These are phyloP conservation scores for Fusarium nurragi DNA, from an alignment of 2,329 filamentous ascomycete species.

Conservation along the genomic window DNA sequence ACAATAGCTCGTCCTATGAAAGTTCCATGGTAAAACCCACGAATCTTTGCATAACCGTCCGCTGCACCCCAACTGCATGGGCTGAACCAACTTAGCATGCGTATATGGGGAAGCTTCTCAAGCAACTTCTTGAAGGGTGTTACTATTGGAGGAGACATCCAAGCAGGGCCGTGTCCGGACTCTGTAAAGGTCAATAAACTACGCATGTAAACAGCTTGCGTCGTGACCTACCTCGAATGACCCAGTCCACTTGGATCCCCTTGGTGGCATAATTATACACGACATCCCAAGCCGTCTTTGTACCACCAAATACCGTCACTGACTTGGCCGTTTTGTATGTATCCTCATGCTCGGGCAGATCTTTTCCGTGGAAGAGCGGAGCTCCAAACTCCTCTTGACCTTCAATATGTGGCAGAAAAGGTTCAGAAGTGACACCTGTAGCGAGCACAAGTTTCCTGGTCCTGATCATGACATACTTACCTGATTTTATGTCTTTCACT, in stretches of 20 bases:
- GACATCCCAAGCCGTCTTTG: constrained; percentile 72
- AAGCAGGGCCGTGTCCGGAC: constrained; percentile 64
- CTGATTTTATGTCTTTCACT: constrained; percentile 17
- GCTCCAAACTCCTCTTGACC: constrained; percentile 58
- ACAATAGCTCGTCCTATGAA: constrained; percentile 59
- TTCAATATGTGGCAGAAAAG: constrained; percentile 56
- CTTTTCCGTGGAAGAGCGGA: constrained; percentile 60
- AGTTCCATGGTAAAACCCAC: constrained; percentile 62
- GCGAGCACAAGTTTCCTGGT: constrained; percentile 63
- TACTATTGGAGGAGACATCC: constrained; percentile 65
- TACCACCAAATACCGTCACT: constrained; percentile 67
- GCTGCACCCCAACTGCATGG: constrained; percentile 71
- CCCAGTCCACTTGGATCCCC: constrained; percentile 66
- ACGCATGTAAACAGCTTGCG: neutral
- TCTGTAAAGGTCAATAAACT: constrained; percentile 31
- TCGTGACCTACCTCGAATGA: constrained; percentile 60
- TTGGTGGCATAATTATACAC: constrained; percentile 68
- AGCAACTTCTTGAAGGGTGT: constrained; percentile 69
- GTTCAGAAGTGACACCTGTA: constrained; percentile 63
- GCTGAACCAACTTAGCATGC: constrained; percentile 71
- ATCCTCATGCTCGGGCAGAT: constrained; percentile 55
- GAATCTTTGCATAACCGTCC: constrained; percentile 60
- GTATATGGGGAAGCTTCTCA: constrained; percentile 63
- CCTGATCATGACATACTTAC: constrained; percentile 45
- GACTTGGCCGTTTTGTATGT: constrained; percentile 54